Percentiles rank a stretch among this genome's conserved stretches.
Evolutionary conservation across 495 filamentous ascomycete species (phyloP).

Genomic region (Aspergillus haitiensis): DNA sequence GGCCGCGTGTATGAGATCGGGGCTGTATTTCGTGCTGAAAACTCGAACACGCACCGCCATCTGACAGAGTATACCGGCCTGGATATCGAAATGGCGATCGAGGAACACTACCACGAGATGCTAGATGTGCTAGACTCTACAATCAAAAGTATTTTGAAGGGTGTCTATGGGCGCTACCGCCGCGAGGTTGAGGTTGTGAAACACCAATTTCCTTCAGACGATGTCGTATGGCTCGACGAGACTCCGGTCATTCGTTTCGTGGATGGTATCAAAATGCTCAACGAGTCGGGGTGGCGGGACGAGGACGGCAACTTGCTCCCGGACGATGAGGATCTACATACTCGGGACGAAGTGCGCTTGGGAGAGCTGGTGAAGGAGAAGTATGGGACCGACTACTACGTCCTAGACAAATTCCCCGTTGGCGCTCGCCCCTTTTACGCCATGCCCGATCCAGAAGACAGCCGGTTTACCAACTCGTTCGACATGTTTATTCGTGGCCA

Average conservation of each 20-base stretch:
- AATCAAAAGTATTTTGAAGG: slow-evolving; percentile 80
- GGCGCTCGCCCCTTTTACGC: slow-evolving; percentile 89
- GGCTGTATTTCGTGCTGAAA: slow-evolving; percentile 90
- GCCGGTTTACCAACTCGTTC: slow-evolving; percentile 81
- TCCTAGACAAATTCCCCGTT: slow-evolving; percentile 89
- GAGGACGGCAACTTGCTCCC: slow-evolving; percentile 70
- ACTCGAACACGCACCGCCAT: slow-evolving; percentile 90
- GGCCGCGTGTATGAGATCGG: slow-evolving; percentile 86
- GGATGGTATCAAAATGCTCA: slow-evolving; percentile 77
- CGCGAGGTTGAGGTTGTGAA: slow-evolving; percentile 70
- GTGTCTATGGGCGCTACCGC: slow-evolving; percentile 62
- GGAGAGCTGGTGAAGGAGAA: slow-evolving; percentile 81
- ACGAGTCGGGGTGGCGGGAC: slow-evolving; percentile 74
- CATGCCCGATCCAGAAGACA: slow-evolving; percentile 79
- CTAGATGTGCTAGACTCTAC: slow-evolving; percentile 70
- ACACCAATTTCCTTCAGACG: slow-evolving; percentile 64
- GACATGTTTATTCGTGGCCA: slow-evolving; percentile 95
- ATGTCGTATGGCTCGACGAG: slow-evolving; percentile 75
- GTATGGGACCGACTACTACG: slow-evolving; percentile 87
- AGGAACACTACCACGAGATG: slow-evolving; percentile 86
- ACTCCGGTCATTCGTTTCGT: slow-evolving; percentile 79
- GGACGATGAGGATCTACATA: slow-evolving; percentile 75
- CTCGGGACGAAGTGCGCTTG: slow-evolving; percentile 83
- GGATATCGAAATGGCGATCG: slow-evolving; percentile 95
- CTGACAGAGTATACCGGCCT: slow-evolving; percentile 96